Evolutionary conservation across 2,329 filamentous ascomycete genomes (phyloP).

Genomic region (Colletotrichum tabaci): DNA sequence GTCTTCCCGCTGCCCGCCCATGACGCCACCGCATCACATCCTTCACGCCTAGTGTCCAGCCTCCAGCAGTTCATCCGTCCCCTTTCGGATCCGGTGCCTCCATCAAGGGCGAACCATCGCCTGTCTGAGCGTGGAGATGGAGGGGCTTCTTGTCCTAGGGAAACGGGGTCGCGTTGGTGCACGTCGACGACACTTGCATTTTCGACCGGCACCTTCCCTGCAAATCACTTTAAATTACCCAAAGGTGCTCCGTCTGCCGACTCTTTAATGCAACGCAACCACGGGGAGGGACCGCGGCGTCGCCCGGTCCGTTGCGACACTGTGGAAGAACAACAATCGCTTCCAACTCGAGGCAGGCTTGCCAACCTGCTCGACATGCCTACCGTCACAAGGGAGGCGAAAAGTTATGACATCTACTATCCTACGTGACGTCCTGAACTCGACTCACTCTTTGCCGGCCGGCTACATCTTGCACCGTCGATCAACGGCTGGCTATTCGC

Average conservation of each 20-base stretch:
- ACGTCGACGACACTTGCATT: constrained; percentile 24
- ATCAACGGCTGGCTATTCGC: not conserved
- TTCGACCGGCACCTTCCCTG: constrained; percentile 37
- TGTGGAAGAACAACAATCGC: constrained; percentile 27
- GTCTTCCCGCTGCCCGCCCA: not conserved
- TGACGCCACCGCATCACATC: not conserved
- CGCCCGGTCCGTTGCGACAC: constrained; percentile 34
- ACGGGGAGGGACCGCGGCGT: constrained; percentile 32
- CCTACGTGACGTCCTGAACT: not conserved
- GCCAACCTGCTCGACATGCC: not conserved
- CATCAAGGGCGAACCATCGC: constrained; percentile 33
- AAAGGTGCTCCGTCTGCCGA: constrained; percentile 25
- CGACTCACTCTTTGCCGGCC: not conserved
- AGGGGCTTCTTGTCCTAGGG: constrained; percentile 9
- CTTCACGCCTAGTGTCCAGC: not conserved
- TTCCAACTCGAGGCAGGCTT: constrained; percentile 7
- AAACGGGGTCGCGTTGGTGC: constrained; percentile 25
- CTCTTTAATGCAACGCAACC: constrained; percentile 39
- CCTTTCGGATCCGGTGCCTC: constrained; percentile 30
- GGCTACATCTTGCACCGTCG: not conserved
- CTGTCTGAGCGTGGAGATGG: constrained; percentile 35
- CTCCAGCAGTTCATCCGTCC: constrained; percentile 12
- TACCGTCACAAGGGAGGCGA: not conserved
- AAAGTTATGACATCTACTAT: not conserved
- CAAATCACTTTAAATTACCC: constrained; percentile 29